Percentiles rank a stretch among this genome's conserved stretches.
These are phyloP conservation scores for Astrothelium subdiscretum DNA, from an alignment of 495 filamentous ascomycete genomes.

Conservation along the genomic window DNA sequence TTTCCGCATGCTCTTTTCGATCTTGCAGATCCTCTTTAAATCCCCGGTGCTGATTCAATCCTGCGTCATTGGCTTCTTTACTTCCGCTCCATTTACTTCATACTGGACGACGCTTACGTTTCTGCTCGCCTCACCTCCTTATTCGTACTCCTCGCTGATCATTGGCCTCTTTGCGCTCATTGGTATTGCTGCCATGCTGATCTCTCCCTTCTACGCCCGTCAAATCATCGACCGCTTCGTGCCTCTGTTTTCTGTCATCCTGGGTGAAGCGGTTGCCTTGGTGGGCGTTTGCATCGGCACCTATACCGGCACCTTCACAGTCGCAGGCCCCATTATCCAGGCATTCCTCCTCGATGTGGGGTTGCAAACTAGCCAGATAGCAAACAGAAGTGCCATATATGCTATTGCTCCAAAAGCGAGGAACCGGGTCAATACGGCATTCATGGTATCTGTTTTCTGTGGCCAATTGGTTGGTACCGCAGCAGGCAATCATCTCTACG, in stretches of 20 bases:
- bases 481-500: constrained; percentile 60
- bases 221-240: constrained; percentile 57
- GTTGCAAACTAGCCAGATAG: constrained; percentile 62
- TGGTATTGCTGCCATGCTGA: constrained; percentile 54
- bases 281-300: constrained; percentile 58
- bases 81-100: constrained; percentile 47
- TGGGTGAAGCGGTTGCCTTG: constrained; percentile 47
- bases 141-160: constrained; percentile 49
- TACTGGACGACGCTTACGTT: constrained; percentile 84
- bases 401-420: constrained; percentile 56
- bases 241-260: constrained; percentile 52
- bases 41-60: constrained; percentile 61
- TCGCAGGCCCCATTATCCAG: constrained; percentile 67
- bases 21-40: constrained; percentile 46
- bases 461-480: constrained; percentile 69
- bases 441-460: constrained; percentile 63
- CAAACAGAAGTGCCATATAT: constrained; percentile 62
- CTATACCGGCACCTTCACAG: constrained; percentile 48
- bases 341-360: constrained; percentile 64
- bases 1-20: constrained; percentile 50
- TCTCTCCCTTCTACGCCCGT: constrained; percentile 58
- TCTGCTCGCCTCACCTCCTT: constrained; percentile 56
- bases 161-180: constrained; percentile 75
- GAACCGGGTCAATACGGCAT: constrained; percentile 73
- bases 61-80: constrained; percentile 46